A percentile compares a stretch with the other conserved stretches of the same genome.
Evolutionary conservation across 106 monocot genomes (phyloP).

Genomic region (Dendrobium officinale): DNA sequence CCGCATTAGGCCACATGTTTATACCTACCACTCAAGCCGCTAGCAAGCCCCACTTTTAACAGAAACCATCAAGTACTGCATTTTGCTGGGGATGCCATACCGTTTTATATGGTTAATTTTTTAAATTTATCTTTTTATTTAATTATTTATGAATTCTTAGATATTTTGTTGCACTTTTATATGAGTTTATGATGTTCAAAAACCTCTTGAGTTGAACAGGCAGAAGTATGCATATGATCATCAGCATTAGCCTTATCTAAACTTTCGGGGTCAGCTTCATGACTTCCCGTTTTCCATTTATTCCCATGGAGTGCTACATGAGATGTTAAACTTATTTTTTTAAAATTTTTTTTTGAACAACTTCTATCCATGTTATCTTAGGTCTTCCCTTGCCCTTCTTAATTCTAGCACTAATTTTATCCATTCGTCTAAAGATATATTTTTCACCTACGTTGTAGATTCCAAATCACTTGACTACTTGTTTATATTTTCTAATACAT

Average conservation of each 20-base stretch:
- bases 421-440: background rate
- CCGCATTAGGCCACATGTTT: no score
- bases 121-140: background rate
- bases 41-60: no score
- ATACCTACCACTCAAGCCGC: no score
- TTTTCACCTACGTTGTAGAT: background rate
- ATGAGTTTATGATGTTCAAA: background rate
- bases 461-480: background rate
- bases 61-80: no score
- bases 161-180: background rate
- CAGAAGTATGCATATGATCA: background rate
- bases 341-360: background rate
- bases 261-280: background rate
- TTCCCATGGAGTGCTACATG: background rate
- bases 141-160: background rate
- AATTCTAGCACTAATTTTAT: background rate
- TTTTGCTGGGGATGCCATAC: background rate
- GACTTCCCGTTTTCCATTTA: background rate
- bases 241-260: background rate
- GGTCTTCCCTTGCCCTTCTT: background rate
- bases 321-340: background rate
- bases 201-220: background rate
- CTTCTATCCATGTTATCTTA: background rate
- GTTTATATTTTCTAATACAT: background rate
- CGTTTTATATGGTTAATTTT: background rate